phyloP scores from a whole-genome alignment of 1,139 yeast species.

The Magnusiomyces fungicola region DNA sequence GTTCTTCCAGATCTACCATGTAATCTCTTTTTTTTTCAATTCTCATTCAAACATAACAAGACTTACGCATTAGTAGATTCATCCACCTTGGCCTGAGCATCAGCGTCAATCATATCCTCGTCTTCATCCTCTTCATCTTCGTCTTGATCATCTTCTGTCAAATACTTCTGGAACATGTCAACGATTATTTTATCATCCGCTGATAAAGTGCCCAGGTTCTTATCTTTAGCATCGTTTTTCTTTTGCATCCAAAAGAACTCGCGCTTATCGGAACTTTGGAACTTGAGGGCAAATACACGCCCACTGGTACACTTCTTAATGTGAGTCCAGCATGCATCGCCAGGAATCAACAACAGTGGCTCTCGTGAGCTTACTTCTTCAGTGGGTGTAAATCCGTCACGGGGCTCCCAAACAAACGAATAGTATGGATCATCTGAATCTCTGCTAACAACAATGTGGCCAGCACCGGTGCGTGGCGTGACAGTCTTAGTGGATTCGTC shows the following conservation, averaged over 20 bases:
- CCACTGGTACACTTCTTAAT: slow-evolving; percentile 73
- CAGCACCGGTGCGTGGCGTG: slow-evolving; percentile 71
- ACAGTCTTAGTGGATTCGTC: slow-evolving; percentile 64
- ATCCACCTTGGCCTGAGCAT: neutral
- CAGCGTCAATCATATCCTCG: slow-evolving; percentile 3
- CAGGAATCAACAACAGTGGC: slow-evolving; percentile 79
- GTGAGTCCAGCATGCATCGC: slow-evolving; percentile 81
- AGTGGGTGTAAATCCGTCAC: slow-evolving; percentile 32
- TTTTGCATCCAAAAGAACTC: slow-evolving; percentile 90
- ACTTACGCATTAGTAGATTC: slow-evolving; percentile 3
- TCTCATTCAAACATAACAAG: no score
- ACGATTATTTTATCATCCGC: slow-evolving; percentile 52
- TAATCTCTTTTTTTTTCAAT: no score
- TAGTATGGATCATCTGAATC: slow-evolving; percentile 51
- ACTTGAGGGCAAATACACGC: slow-evolving; percentile 75
- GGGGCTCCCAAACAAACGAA: slow-evolving; percentile 55
- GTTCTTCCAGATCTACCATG: no score
- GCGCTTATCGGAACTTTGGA: slow-evolving; percentile 76
- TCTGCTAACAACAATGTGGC: slow-evolving; percentile 58
- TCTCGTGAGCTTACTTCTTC: slow-evolving; percentile 36
- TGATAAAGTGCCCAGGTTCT: slow-evolving; percentile 44
- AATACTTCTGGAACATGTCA: slow-evolving; percentile 47
- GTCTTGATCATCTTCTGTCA: slow-evolving; percentile 39
- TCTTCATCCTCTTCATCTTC: slow-evolving; percentile 35
- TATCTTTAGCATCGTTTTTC: slow-evolving; percentile 55